phyloP scores from a whole-genome alignment of 164 flowering plant species.

The Saururus chinensis region DNA sequence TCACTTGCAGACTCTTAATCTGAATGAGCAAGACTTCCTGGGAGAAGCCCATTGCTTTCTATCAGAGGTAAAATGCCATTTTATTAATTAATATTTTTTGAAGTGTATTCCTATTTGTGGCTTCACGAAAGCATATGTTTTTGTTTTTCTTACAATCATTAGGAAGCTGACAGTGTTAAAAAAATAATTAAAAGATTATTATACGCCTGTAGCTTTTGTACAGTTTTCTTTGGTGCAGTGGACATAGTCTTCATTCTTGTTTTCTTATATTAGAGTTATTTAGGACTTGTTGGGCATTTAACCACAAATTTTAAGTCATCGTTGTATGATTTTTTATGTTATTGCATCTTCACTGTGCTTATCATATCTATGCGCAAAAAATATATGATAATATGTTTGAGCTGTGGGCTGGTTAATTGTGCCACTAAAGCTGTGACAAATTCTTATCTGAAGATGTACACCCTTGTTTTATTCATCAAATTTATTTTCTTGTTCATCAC shows the following conservation, averaged over 20 bases:
- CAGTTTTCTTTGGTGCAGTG: not conserved
- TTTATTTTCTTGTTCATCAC: constrained; percentile 10
- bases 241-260: no score
- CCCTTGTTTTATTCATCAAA: not conserved
- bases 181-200: no score
- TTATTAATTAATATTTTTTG: no score
- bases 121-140: not conserved
- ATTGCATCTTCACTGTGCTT: no score
- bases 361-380: not conserved
- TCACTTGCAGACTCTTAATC: constrained; percentile 45
- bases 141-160: not conserved
- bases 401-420: not conserved
- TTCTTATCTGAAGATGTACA: not conserved
- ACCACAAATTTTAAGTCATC: no score
- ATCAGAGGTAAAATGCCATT: constrained; percentile 43
- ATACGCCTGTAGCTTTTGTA: not conserved
- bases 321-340: no score
- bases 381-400: not conserved
- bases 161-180: no score
- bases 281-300: not conserved
- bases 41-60: constrained; percentile 79
- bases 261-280: not conserved
- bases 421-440: not conserved
- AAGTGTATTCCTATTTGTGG: not conserved
- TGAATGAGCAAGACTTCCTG: constrained; percentile 75